Base-by-base conservation (phyloP, 2,329 filamentous ascomycete genomes). In the Fusarium hainanense region DNA sequence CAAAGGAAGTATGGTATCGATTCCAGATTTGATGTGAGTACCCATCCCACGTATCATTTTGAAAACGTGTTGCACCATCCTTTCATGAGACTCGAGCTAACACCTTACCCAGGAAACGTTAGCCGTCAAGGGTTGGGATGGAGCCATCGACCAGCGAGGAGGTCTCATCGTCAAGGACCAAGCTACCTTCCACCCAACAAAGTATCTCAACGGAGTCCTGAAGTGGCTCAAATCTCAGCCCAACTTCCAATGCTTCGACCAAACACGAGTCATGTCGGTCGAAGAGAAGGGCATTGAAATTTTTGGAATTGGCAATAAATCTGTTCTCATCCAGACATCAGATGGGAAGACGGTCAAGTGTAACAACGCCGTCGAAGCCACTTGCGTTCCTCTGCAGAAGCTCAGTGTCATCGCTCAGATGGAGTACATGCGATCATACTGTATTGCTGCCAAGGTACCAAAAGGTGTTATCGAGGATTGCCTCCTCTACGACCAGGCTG, bases 111-210 rank as follows among this genome's bases (percentile, higher is more conserved):
- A 70, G 68, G 63, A 85, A 12, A 81, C 79, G 5, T 76, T 85
- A n/a, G 77, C 79, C 0, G 77, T 88, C 41, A 79, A 79, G 51
- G 86, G 86, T 16, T 88, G 86, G 86, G 79, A 82, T 14, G 84
- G 85, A 34, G 78, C 77, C 8, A 73, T 81, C 1, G 84, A 88
- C 54, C 85, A 87, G 69, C 82, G 85, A 34, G 85, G 82, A 56
- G 86, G 82, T 4, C 80, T 82, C 6, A 74, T 88, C 7, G 83
- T 82, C 54, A 58, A 72, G 4, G 75, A 80, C 18, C 85, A 89
- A 69, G 86, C 85, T 1, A 83, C 85, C 0, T 88, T 88, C 72
- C 86, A 88, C 58, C 86, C 86, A 0, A 89, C 86, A 5, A 84
- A 83, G 68, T 89, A 89, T 68, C 75, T 88, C 1, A 77, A 82